A percentile compares a stretch with the other conserved stretches of the same genome.
These are phyloP conservation scores for Phaeodactylum tricornutum DNA, from an alignment of 108 stramenopile genomes.

Conservation along the genomic window DNA sequence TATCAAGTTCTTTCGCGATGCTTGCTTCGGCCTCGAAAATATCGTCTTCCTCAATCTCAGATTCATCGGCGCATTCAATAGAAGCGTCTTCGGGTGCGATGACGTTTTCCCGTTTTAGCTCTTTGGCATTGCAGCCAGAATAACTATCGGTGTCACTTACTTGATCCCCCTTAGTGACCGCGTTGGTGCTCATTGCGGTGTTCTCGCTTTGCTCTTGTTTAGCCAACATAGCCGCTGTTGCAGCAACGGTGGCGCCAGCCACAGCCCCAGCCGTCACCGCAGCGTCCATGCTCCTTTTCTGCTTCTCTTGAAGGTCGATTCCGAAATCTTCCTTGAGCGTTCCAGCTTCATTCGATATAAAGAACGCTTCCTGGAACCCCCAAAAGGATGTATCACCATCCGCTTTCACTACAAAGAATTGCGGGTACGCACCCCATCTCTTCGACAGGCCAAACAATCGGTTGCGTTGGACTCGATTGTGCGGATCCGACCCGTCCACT, in stretches of 20 bases:
- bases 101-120: neutral
- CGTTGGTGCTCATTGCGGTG: too few relatives aligned
- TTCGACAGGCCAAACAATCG: constrained; percentile 50
- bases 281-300: neutral
- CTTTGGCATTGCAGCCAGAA: too few relatives aligned
- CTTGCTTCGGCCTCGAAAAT: neutral
- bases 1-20: neutral
- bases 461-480: constrained; percentile 33
- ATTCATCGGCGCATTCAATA: too few relatives aligned
- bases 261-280: neutral
- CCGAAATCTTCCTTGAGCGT: too few relatives aligned
- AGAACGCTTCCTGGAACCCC: constrained; percentile 23
- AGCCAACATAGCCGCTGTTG: too few relatives aligned
- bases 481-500: constrained; percentile 49
- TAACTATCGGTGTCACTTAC: too few relatives aligned
- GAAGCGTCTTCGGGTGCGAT: neutral
- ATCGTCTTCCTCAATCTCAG: too few relatives aligned
- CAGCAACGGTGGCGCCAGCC: neutral
- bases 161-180: too few relatives aligned
- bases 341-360: constrained; percentile 17
- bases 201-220: too few relatives aligned
- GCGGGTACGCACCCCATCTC: constrained; percentile 58
- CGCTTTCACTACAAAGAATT: constrained; percentile 50
- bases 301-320: too few relatives aligned
- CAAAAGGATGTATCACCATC: constrained; percentile 25